These are phyloP conservation scores for Lathyrus oleraceus DNA, from an alignment of 306 rosid genomes.

Conservation along the genomic window DNA sequence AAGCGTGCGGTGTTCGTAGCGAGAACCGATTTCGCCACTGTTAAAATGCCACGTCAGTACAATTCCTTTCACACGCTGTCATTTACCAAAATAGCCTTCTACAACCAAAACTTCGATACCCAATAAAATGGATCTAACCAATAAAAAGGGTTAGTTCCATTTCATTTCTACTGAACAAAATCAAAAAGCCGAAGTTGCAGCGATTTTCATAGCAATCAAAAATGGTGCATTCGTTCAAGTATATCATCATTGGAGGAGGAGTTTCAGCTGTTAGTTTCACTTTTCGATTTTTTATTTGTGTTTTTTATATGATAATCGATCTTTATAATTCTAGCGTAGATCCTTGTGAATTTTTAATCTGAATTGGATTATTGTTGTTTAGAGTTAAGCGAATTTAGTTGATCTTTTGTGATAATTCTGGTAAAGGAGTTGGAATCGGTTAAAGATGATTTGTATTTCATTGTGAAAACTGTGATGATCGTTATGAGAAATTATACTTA, in stretches of 20 bases:
- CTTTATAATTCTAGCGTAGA: constrained; percentile 19
- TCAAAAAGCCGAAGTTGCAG: background rate
- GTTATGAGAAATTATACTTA: background rate
- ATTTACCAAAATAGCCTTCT: constrained; percentile 40
- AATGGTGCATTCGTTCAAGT: constrained; percentile 85
- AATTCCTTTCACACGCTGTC: constrained; percentile 33
- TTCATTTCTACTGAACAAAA: background rate
- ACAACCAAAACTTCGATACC: background rate
- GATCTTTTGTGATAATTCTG: constrained; percentile 5
- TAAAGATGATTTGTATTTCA: constrained; percentile 7
- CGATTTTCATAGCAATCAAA: constrained; percentile 26
- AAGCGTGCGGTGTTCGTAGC: constrained; percentile 28
- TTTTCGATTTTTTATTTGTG: background rate
- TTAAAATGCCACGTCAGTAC: constrained; percentile 49
- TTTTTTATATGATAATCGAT: background rate
- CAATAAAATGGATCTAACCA: constrained; percentile 35
- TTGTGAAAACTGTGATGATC: background rate
- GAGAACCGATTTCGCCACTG: constrained; percentile 1
- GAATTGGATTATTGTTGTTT: background rate
- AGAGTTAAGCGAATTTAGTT: background rate
- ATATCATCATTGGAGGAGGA: constrained; percentile 88
- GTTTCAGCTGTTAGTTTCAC: constrained; percentile 77
- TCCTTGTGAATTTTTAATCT: background rate
- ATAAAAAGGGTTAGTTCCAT: background rate
- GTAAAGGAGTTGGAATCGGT: background rate